Evolutionary conservation across 179 eudicot genomes (phyloP), one percentile per base, ranked within the genome.

Genomic region (Drosera spatulata): DNA sequence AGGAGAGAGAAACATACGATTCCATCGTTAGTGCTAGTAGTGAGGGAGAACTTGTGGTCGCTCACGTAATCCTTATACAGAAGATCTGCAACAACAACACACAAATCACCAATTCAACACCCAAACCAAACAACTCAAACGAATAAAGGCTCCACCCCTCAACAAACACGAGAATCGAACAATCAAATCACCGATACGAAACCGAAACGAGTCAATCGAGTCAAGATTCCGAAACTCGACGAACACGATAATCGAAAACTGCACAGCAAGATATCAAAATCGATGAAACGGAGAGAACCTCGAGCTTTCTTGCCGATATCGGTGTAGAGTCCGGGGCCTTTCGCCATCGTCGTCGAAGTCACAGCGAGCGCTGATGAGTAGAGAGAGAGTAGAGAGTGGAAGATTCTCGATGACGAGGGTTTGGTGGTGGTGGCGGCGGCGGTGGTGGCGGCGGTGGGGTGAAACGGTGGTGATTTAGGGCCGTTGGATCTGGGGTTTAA

Each of bases 221-320:
- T 22, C 33, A 22, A 22, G 33, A 22, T 22, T 22, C 33, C 33
- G 33, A 22, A 22, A 22, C 33, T 22, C 33, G 1, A 22, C 33
- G 33, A 22, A 22, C 33, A 22, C 33, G 33, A 22, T 22, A 22
- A 22, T 22, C 1, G 33, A 22, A 22, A 22, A 22, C 33, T 22
- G 33, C 33, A 22, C 33, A 22, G 33, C 0, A 22, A 22, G 1
- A 22, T 22, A 22, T 22, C 33, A 22, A 22, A 22, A 22, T 22
- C 33, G 33, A 22, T 22, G 33, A 43, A 40, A 33, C 37, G 41
- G 9, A 7, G 15, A 11, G 38, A 55, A 74, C 82, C 85, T 75
- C 80, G 60, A 69, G 85, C 78, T 55, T 45, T 78, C 22, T 81
- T 81, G 75, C 85, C 82, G 67, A 78, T 78, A 71, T 78, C 82